These are phyloP conservation scores for Candida tammaniensis DNA, from an alignment of 805 yeast genomes.

Conservation along the genomic window DNA sequence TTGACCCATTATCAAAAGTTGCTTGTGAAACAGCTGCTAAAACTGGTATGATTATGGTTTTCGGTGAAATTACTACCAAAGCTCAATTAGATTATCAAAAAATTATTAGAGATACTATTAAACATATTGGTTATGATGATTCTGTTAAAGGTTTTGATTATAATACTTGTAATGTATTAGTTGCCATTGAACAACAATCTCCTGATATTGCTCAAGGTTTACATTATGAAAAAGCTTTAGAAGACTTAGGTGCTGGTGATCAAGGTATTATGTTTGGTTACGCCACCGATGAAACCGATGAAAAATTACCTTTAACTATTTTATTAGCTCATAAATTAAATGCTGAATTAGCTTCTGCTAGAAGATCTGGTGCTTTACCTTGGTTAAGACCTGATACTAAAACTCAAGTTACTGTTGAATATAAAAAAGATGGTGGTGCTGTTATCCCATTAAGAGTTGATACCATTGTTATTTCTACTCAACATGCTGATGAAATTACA, in stretches of 20 bases:
- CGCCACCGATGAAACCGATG: constrained; percentile 98
- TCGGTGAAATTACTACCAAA: constrained; percentile 98
- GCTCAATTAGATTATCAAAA: constrained; percentile 96
- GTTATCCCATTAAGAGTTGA: constrained; percentile 95
- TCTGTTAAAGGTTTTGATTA: constrained; percentile 97
- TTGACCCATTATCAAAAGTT: constrained; percentile 96
- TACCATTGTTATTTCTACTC: constrained; percentile 96
- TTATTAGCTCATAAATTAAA: constrained; percentile 93
- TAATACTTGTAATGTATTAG: constrained; percentile 98
- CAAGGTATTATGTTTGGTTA: constrained; percentile 99
- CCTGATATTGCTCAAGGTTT: constrained; percentile 99
- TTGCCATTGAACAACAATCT: constrained; percentile 99
- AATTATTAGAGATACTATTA: constrained; percentile 96
- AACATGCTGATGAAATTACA: constrained; percentile 93
- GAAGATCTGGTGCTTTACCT: constrained; percentile 90
- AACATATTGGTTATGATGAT: constrained; percentile 96
- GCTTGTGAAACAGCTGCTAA: constrained; percentile 99
- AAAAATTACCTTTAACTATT: constrained; percentile 92
- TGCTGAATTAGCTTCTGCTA: constrained; percentile 94
- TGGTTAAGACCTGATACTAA: constrained; percentile 99
- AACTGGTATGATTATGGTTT: constrained; percentile 99
- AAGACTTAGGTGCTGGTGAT: constrained; percentile 99
- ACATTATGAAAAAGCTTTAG: constrained; percentile 92
- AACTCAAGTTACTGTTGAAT: constrained; percentile 99
- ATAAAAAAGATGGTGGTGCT: constrained; percentile 91